These are phyloP conservation scores for Aspergillus caelatus DNA, from an alignment of 2,329 filamentous ascomycete species.

Conservation along the genomic window DNA sequence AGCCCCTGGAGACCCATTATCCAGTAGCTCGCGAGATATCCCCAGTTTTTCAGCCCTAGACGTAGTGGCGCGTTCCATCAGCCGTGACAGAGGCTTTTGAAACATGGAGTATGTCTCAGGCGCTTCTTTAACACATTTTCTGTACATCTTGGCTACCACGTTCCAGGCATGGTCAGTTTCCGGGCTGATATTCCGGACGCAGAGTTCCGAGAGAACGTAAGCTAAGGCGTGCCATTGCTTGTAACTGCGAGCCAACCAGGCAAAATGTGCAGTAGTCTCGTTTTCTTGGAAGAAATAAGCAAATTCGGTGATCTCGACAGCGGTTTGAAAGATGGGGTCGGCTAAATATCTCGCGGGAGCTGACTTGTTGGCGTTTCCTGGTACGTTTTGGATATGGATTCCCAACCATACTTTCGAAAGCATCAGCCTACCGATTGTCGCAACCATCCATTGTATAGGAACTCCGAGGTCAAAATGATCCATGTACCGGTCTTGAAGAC, in stretches of 20 bases:
- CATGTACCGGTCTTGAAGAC: constrained; percentile 26
- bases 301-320: constrained; percentile 68
- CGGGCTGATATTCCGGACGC: constrained; percentile 29
- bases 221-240: constrained; percentile 61
- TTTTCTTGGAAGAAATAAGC: constrained; percentile 64
- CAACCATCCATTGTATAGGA: constrained; percentile 62
- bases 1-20: background rate
- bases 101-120: constrained; percentile 13
- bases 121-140: constrained; percentile 19
- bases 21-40: background rate
- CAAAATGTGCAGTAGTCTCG: constrained; percentile 54
- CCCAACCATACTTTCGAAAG: constrained; percentile 68
- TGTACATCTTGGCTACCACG: constrained; percentile 24
- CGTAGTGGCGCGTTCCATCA: constrained; percentile 21
- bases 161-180: constrained; percentile 29
- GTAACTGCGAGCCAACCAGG: constrained; percentile 60
- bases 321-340: constrained; percentile 61
- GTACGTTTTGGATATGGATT: constrained; percentile 14
- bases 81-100: constrained; percentile 17
- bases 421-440: constrained; percentile 65
- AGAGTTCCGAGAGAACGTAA: constrained; percentile 58
- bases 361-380: background rate
- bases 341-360: constrained; percentile 45
- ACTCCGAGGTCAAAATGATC: constrained; percentile 41
- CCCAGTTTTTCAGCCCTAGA: background rate